Evolutionary conservation across 257 asterid species (phyloP).

Genomic region (Paulownia fortunei): DNA sequence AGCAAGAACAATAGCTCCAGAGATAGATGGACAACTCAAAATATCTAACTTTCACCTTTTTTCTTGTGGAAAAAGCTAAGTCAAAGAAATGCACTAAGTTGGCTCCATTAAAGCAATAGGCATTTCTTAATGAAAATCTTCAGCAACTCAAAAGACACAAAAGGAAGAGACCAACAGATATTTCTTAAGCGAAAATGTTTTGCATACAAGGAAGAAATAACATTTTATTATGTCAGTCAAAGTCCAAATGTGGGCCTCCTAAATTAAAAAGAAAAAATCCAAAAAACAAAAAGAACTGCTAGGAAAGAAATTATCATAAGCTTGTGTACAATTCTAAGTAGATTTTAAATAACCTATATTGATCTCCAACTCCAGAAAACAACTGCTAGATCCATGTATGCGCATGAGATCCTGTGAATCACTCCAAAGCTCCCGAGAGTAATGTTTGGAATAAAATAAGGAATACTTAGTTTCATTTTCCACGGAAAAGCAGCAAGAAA

Average conservation of each 20-base stretch:
- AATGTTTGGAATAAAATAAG: slow-evolving; percentile 90
- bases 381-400: background rate
- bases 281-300: background rate
- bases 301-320: background rate
- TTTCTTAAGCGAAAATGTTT: no score
- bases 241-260: background rate
- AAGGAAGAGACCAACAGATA: no score
- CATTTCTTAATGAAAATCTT: no score
- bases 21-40: no score
- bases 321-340: no score
- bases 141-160: no score
- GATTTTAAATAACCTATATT: background rate
- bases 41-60: no score
- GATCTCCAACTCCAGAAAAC: background rate
- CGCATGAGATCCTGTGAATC: slow-evolving; percentile 65
- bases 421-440: slow-evolving; percentile 99
- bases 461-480: slow-evolving; percentile 87
- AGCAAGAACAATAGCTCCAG: no score
- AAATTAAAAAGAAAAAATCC: background rate
- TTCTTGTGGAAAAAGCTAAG: no score
- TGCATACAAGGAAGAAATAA: no score
- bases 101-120: no score
- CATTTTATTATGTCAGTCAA: background rate
- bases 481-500: slow-evolving; percentile 87
- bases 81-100: no score